Base-by-base conservation (phyloP, 257 asterid species). In the Ballota nigra region DNA sequence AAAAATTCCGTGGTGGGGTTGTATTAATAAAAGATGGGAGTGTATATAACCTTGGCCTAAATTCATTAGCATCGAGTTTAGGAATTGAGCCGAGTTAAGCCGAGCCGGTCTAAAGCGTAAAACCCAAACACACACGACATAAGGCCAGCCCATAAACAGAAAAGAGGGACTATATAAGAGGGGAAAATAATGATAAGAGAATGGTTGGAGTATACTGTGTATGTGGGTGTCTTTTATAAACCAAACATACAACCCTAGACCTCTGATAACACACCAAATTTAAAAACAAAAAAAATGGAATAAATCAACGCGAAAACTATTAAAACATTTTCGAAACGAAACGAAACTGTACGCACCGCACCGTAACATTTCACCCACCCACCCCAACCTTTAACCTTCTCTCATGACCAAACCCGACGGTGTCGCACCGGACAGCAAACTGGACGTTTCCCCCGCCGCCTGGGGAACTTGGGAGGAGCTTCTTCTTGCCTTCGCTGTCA, bases 381-480 rank as follows among this genome's bases (percentile, higher is more conserved):
- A 8, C 23, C 55, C 59, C 57, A 68, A 72, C 57, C 31, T 63
- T 45, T 26, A 43, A 34, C 5, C 62, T 8, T 61, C 75, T 69
- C 71, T 38, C 75, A 85, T 85, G 89, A 84, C 87, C 82, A 76
- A 82, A 64, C 81, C 79, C 72, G 84, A 80, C 81, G 85, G 79
- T 69, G 66, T 78, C 70, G 71, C 76, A 16, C 78, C 84, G 75
- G 81, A 73, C 41, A 57, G 71, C 22, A 51, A 74, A 64, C 83
- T 76, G 72, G 78, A 45, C 75, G 80, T 61, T 43, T 61, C 86
- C 53, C 69, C 82, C 55, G 40, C 81, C 36, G 66, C 80, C 5
- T 89, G 96, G 96, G 92, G 96, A 0, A 89, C 94, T 15, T 84
- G 94, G 94, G 94, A 87, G 70, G 96, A 89, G 72, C 90, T 89